Conservation (phyloP, 2,329 filamentous ascomycete genomes). For the Talaromyces sp. region DNA sequence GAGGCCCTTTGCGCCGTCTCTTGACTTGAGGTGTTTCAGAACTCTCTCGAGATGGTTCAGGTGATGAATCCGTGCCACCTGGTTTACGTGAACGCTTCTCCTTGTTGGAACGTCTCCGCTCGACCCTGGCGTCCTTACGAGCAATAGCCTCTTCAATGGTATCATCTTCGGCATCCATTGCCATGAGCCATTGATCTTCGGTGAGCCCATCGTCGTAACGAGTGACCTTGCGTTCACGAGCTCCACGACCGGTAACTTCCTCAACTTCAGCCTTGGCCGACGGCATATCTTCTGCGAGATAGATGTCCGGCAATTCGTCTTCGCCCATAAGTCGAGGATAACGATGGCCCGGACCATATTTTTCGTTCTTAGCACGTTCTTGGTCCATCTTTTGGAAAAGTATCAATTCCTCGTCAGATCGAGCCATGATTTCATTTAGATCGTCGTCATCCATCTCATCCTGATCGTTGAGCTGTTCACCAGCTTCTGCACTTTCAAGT, state of each 20-base stretch:
- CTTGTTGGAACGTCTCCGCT: constrained; percentile 74
- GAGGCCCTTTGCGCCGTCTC: constrained; percentile 73
- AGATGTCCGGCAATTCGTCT: constrained; percentile 87
- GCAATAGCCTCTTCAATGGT: constrained; percentile 88
- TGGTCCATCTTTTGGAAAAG: constrained; percentile 81
- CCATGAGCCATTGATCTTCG: constrained; percentile 98
- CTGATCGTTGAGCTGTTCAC: constrained; percentile 72
- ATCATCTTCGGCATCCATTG: constrained; percentile 95
- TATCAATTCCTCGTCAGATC: constrained; percentile 71
- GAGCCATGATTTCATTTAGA: constrained; percentile 88
- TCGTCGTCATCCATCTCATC: constrained; percentile 99
- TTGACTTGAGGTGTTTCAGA: constrained; percentile 76
- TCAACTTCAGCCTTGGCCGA: constrained; percentile 70
- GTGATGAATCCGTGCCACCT: constrained; percentile 63
- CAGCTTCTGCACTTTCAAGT: constrained; percentile 72
- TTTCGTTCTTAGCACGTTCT: constrained; percentile 61
- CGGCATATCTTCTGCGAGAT: constrained; percentile 79
- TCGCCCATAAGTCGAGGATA: constrained; percentile 81
- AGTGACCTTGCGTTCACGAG: constrained; percentile 89
- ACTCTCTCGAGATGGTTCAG: constrained; percentile 73
- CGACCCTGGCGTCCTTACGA: constrained; percentile 80
- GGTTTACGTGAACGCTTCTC: constrained; percentile 54
- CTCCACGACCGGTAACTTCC: constrained; percentile 78
- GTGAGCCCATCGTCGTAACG: constrained; percentile 96
- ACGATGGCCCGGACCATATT: constrained; percentile 68